phyloP scores from a whole-genome alignment of 2,329 filamentous ascomycete species.

The Basipetospora chlamydospora region DNA sequence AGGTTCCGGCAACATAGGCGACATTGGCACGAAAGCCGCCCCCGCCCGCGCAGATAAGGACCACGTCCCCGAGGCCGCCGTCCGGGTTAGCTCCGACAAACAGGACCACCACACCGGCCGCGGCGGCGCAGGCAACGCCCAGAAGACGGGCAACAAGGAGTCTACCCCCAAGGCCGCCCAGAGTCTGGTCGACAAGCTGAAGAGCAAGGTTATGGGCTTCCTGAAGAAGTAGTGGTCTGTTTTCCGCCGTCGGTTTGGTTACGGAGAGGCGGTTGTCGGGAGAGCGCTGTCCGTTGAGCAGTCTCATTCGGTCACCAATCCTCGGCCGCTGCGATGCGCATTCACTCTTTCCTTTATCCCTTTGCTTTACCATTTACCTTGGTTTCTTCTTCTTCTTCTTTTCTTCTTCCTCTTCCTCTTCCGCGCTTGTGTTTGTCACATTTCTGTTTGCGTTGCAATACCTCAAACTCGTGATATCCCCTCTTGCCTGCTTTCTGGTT shows the following conservation, averaged over 20 bases:
- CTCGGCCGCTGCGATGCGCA: too few species aligned
- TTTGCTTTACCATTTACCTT: too few species aligned
- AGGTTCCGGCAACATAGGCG: slow-evolving; percentile 46
- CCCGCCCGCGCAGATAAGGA: slow-evolving; percentile 33
- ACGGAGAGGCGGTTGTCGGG: background rate
- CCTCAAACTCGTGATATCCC: slow-evolving; percentile 4
- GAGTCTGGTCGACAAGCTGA: slow-evolving; percentile 41
- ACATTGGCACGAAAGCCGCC: slow-evolving; percentile 24
- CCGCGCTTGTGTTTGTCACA: too few species aligned
- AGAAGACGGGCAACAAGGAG: slow-evolving; percentile 14
- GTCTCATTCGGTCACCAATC: too few species aligned
- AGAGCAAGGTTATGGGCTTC: slow-evolving; percentile 16
- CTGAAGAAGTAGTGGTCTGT: background rate
- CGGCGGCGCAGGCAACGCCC: slow-evolving; percentile 44
- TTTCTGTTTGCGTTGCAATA: background rate
- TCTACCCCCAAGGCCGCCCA: slow-evolving; percentile 16
- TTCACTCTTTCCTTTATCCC: too few species aligned
- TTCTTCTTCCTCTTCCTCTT: slow-evolving; percentile 1
- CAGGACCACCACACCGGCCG: slow-evolving; percentile 43
- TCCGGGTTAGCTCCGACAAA: slow-evolving; percentile 31
- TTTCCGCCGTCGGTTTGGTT: too few species aligned
- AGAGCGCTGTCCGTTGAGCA: too few species aligned
- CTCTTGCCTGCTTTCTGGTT: too few species aligned
- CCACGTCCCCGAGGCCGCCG: slow-evolving; percentile 35
- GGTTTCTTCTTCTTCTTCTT: background rate